Evolutionary conservation across 2,329 filamentous ascomycete genomes (phyloP), one percentile per base, ranked within the genome.

Genomic region (Apiospora saccharicola): DNA sequence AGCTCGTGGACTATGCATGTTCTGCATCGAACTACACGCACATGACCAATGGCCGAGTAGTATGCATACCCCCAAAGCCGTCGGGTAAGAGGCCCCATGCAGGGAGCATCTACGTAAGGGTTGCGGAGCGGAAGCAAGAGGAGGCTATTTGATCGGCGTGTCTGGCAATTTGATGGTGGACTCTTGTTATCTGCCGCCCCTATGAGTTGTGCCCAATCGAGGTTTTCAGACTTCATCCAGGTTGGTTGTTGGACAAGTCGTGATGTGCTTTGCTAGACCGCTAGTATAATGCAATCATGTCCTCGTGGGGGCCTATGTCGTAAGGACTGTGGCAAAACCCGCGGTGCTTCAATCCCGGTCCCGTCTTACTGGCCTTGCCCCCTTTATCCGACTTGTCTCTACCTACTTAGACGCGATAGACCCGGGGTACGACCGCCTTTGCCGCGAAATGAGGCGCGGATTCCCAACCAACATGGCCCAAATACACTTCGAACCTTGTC

Each of bases 361-460:
- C n/a, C 19, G 19, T 41, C 57, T 41, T 13, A 4, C n/a, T 64
- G 57, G 57, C 7, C 12, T 41, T n/a, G 10, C 57, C 57, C 57
- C 57, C 57, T 64, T 64, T 64, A n/a, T 64, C 41, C 57, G 34
- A n/a, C 57, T 41, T 64, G 57, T 41, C 34, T 64, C n/a, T 41
- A 22, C 19, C n/a, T 41, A 22, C 19, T n/a, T 64, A 64, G 57
- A 64, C 57, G 57, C 57, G 57, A 64, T 64, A 64, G 57, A 64
- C 34, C 57, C 57, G 57, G 57, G 57, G 34, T 64, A 64, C 13
- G 57, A 34, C 34, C 34, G n/a, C 19, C 57, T 64, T 14, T 41
- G 57, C 57, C 57, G 57, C 57, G 57, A 64, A 41, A 64, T n/a
- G 34, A 64, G 34, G 57, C 57, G 57, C 34, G 57, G 57, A 41